Evolutionary conservation across 2,329 filamentous ascomycete genomes (phyloP).

Genomic region (Cytospora paraplurivora): DNA sequence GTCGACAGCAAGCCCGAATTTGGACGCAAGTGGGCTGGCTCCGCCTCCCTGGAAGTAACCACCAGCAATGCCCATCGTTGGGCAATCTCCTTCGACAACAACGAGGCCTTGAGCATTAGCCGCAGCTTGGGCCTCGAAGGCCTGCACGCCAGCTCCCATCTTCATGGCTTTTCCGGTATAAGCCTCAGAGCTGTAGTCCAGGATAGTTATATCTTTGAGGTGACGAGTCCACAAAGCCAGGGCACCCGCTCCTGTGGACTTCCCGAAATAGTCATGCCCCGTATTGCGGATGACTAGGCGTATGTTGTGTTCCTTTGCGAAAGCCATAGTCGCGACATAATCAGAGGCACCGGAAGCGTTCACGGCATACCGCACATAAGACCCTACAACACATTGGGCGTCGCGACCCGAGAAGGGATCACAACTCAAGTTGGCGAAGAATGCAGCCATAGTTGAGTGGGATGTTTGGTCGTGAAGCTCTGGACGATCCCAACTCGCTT

Average conservation of each 20-base stretch:
- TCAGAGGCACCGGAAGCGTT: slow-evolving; percentile 34
- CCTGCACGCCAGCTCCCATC: slow-evolving; percentile 53
- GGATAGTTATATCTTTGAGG: slow-evolving; percentile 44
- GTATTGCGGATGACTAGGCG: slow-evolving; percentile 53
- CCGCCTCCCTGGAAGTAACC: slow-evolving; percentile 56
- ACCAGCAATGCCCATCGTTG: slow-evolving; percentile 48
- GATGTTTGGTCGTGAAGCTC: slow-evolving; percentile 22
- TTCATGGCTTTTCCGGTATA: slow-evolving; percentile 52
- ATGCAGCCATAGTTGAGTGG: slow-evolving; percentile 29
- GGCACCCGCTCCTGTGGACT: slow-evolving; percentile 53
- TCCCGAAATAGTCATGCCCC: slow-evolving; percentile 54
- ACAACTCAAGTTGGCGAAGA: slow-evolving; percentile 35
- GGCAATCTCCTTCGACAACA: slow-evolving; percentile 49
- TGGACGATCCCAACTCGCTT: slow-evolving; percentile 23
- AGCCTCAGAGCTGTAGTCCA: slow-evolving; percentile 33
- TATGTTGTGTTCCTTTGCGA: slow-evolving; percentile 45
- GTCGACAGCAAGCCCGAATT: slow-evolving; percentile 52
- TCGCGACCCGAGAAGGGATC: slow-evolving; percentile 38
- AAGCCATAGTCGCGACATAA: slow-evolving; percentile 35
- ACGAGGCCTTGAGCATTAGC: slow-evolving; percentile 42
- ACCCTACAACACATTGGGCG: slow-evolving; percentile 43
- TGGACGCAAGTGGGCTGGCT: slow-evolving; percentile 46
- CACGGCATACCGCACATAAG: slow-evolving; percentile 38
- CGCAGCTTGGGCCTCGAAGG: slow-evolving; percentile 44
- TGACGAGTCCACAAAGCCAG: slow-evolving; percentile 52